Conservation (phyloP, 2,329 filamentous ascomycete species). For the Ophiostoma sp. region DNA sequence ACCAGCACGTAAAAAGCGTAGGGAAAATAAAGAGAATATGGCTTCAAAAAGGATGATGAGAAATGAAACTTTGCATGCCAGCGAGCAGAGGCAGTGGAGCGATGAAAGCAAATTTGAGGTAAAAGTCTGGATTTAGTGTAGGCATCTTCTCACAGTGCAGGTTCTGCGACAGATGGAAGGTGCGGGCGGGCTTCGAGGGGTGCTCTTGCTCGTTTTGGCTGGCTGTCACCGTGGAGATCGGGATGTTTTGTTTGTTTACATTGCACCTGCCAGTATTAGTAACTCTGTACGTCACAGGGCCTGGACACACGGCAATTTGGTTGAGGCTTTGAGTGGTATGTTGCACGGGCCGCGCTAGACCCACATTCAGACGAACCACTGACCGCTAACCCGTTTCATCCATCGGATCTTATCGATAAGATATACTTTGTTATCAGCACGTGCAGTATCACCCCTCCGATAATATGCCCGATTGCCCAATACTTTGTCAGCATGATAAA, state of each 20-base stretch:
- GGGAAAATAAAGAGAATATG: constrained; percentile 1
- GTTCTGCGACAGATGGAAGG: constrained; percentile 15
- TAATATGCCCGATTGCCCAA: neutral
- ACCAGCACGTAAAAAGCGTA: constrained; percentile 9
- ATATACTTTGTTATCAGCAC: neutral
- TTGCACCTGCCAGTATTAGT: constrained; percentile 13
- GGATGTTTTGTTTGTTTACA: constrained; percentile 29
- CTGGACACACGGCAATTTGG: constrained; percentile 22
- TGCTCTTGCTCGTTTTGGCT: constrained; percentile 24
- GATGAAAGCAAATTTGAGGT: constrained; percentile 10
- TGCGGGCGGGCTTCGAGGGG: constrained; percentile 22
- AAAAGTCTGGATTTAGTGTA: neutral
- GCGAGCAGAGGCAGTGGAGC: constrained; percentile 12
- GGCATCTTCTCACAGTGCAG: constrained; percentile 1
- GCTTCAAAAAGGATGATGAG: constrained; percentile 19
- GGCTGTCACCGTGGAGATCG: constrained; percentile 29
- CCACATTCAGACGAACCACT: neutral
- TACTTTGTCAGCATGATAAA: constrained; percentile 16
- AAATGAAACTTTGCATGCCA: constrained; percentile 26
- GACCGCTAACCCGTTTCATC: neutral
- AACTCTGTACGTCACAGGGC: constrained; percentile 19
- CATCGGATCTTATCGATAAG: neutral
- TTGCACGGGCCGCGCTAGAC: neutral
- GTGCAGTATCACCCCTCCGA: constrained; percentile 2
- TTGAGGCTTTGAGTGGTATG: neutral